Conservation (phyloP, 495 filamentous ascomycete species). For the Pseudomonodictys pantanalensis region DNA sequence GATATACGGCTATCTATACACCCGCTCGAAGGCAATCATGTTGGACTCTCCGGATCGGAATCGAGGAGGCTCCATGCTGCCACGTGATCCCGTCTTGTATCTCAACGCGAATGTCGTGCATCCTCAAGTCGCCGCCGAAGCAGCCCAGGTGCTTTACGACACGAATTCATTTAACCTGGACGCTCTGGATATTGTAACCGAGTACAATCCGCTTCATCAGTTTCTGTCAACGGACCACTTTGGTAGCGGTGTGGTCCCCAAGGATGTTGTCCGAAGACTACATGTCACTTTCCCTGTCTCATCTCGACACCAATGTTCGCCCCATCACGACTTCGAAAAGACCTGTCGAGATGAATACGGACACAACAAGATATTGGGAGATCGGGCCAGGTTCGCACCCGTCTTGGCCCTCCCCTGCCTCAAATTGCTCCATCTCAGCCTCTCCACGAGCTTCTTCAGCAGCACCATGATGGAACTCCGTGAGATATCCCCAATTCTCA, state of each 20-base stretch:
- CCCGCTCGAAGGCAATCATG: not conserved
- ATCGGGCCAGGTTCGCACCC: not conserved
- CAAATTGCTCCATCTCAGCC: not conserved
- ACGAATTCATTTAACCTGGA: conserved; percentile 6
- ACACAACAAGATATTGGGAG: not conserved
- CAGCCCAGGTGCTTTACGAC: conserved; percentile 10
- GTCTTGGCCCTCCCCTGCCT: not conserved
- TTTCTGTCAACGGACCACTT: conserved; percentile 12
- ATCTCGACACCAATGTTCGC: not conserved
- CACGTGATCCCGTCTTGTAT: conserved; percentile 8
- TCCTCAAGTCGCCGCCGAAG: conserved; percentile 13
- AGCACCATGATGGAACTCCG: not conserved
- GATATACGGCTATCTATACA: conserved; percentile 13
- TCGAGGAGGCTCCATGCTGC: not conserved
- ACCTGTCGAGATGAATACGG: not conserved
- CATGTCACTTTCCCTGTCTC: not conserved
- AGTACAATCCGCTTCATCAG: not conserved
- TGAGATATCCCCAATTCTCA: not conserved
- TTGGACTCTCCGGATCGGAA: not conserved
- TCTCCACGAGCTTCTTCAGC: not conserved
- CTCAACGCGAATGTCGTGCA: conserved; percentile 10
- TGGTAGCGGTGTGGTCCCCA: not conserved
- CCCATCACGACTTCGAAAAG: not conserved
- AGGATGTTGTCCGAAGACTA: not conserved
- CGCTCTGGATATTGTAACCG: not conserved